Conservation (phyloP, 2,329 filamentous ascomycete species). For the Colletotrichum tofieldiae region DNA sequence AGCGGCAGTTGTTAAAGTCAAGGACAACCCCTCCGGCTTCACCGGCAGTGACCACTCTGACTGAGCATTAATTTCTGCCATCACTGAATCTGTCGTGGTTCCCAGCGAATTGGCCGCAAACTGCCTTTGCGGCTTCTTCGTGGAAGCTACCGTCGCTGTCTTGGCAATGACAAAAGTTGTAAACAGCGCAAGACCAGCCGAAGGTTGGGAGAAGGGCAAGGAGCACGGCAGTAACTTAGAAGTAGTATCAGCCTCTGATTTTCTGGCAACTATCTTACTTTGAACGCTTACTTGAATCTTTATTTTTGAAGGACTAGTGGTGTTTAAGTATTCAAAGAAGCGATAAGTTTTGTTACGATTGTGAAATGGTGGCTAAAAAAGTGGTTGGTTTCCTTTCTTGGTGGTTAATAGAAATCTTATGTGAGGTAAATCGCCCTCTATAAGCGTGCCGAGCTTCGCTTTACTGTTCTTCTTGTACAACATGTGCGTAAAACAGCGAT, state of each 20-base stretch:
- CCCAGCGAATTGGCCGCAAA: too few species aligned
- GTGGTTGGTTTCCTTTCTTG: neutral
- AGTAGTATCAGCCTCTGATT: neutral
- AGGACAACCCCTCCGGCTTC: neutral
- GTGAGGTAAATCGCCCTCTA: neutral
- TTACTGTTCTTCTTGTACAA: neutral
- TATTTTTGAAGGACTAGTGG: neutral
- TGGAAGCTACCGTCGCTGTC: too few species aligned
- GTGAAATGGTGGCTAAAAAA: neutral
- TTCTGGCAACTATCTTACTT: neutral
- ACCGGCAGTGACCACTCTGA: neutral
- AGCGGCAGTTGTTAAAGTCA: neutral
- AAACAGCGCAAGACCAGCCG: too few species aligned
- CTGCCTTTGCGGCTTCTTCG: too few species aligned
- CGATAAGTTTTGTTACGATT: neutral
- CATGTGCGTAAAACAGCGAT: too few species aligned
- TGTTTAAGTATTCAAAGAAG: neutral
- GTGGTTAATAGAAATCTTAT: too few species aligned
- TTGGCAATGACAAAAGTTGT: too few species aligned
- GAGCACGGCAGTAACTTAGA: too few species aligned
- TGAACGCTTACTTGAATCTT: neutral
- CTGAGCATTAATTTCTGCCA: neutral
- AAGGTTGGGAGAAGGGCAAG: too few species aligned
- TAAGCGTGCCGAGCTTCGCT: neutral
- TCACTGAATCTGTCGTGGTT: neutral